Conservation (phyloP, 1,284 basidiomycete species). For the Ceratobasidium sp. region DNA sequence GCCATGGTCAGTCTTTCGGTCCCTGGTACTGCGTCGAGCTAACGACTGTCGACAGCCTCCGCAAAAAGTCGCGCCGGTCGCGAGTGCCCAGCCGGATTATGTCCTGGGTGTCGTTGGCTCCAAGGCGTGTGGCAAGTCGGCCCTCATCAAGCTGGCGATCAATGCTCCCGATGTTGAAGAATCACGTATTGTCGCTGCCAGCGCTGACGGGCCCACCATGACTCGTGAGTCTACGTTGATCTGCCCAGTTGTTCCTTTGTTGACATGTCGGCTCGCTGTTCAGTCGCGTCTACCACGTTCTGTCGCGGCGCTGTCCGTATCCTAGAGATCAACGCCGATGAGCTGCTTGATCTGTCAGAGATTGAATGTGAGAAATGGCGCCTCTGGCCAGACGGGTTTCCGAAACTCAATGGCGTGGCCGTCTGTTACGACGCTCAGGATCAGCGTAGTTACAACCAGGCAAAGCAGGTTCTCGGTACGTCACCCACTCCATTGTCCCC, state of each 20-base stretch:
- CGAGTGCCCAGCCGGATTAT: slow-evolving; percentile 13
- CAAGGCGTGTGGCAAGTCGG: slow-evolving; percentile 47
- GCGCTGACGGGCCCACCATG: slow-evolving; percentile 38
- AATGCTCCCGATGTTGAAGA: slow-evolving; percentile 27
- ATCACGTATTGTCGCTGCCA: slow-evolving; percentile 24
- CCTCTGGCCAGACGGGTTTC: slow-evolving; percentile 61
- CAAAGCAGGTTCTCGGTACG: slow-evolving; percentile 56
- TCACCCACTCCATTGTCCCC: slow-evolving; percentile 34
- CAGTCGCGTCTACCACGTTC: slow-evolving; percentile 39
- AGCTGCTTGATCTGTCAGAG: slow-evolving; percentile 50
- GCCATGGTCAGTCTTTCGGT: slow-evolving; percentile 17
- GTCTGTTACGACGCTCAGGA: slow-evolving; percentile 79
- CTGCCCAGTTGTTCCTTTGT: not conserved
- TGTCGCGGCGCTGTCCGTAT: slow-evolving; percentile 58
- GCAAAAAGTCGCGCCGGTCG: slow-evolving; percentile 26
- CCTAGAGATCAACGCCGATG: slow-evolving; percentile 64
- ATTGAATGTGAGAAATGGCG: slow-evolving; percentile 43
- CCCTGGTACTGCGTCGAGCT: too few relatives aligned
- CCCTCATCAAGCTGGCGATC: slow-evolving; percentile 47
- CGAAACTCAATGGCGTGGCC: slow-evolving; percentile 72
- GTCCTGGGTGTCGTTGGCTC: slow-evolving; percentile 47
- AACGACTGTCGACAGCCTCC: slow-evolving; percentile 18
- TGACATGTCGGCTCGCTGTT: slow-evolving; percentile 4
- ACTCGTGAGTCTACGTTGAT: slow-evolving; percentile 13
- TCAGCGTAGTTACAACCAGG: slow-evolving; percentile 67